Evolutionary conservation across 108 stramenopile species (phyloP), one percentile per base, ranked within the genome.

Genomic region (Nannochloropsis salina): DNA sequence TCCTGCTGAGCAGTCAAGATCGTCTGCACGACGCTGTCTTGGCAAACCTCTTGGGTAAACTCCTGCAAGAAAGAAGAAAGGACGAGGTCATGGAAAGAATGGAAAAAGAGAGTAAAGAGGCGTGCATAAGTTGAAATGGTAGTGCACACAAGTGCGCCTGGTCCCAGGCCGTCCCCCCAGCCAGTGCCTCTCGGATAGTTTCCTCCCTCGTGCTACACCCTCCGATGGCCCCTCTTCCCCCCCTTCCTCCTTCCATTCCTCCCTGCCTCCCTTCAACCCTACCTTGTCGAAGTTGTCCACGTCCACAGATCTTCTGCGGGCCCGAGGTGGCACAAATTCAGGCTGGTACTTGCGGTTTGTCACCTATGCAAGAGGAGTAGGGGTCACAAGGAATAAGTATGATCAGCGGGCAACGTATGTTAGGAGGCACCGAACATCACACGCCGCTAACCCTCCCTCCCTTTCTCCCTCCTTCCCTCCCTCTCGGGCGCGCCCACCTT

Each of bases 211-310:
- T 31, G 31, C 31, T 31, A 31, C 31, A 31, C 31, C 31, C 31
- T 31, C 31, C 31, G 1, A 31, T 31, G 31, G 31, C 31, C 31
- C 31, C 31, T 31, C 31, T 15, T 51, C 47, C 47, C 10, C 15
- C 12, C 47, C 47, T 12, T 51, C 47, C 10, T 51, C 47, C 47
- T 15, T 15, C 47, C 47, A 0, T 51, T 15, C 47, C 15, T 51
- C 47, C 47, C 0, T 51, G 12, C 47, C 47, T 51, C 15, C 47
- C 47, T 51, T 15, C 47, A 0, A 0, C 47, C 47, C 47, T 51
- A 51, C 47, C 47, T 83, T 86, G 82, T 86, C 86, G 47, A 86
- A 86, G 31, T 86, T 86, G 42, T 82, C n/a, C 82, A 86, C 86
- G 80, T 86, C 86, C 18, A 44, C 82, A 12, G 41, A 31, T 9